phyloP scores from a whole-genome alignment of 2,329 filamentous ascomycete species.

The Diaporthe longicolla region DNA sequence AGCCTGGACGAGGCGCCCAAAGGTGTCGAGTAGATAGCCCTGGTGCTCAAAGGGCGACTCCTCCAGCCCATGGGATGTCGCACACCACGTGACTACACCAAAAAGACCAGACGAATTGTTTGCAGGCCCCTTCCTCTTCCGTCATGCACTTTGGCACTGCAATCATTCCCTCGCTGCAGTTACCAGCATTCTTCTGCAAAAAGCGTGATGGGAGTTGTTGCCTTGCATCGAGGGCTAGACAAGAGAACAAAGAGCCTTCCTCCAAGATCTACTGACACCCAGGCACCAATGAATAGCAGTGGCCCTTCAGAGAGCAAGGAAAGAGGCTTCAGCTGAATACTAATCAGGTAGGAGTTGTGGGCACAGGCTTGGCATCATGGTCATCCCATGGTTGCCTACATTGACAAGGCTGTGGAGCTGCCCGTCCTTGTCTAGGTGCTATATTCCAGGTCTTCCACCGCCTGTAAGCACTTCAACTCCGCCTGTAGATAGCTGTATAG shows the following conservation, averaged over 20 bases:
- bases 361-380: too few species aligned
- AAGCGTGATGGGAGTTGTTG: neutral
- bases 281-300: too few species aligned
- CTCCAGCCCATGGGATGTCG: neutral
- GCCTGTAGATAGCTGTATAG: neutral
- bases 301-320: fast-evolving
- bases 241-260: neutral
- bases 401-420: neutral
- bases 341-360: neutral
- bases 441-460: neutral
- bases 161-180: neutral
- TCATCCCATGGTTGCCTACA: neutral
- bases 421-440: neutral
- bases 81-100: fast-evolving
- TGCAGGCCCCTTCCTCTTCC: fast-evolving
- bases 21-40: too few species aligned
- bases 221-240: neutral
- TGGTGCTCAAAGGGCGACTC: neutral
- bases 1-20: too few species aligned
- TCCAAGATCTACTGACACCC: too few species aligned
- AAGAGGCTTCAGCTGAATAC: fast-evolving
- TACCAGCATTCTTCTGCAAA: neutral
- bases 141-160: too few species aligned
- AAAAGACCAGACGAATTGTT: fast-evolving
- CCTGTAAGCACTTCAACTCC: neutral